phyloP scores from a whole-genome alignment of 176 grass and related monocot species.

The Canna indica region DNA sequence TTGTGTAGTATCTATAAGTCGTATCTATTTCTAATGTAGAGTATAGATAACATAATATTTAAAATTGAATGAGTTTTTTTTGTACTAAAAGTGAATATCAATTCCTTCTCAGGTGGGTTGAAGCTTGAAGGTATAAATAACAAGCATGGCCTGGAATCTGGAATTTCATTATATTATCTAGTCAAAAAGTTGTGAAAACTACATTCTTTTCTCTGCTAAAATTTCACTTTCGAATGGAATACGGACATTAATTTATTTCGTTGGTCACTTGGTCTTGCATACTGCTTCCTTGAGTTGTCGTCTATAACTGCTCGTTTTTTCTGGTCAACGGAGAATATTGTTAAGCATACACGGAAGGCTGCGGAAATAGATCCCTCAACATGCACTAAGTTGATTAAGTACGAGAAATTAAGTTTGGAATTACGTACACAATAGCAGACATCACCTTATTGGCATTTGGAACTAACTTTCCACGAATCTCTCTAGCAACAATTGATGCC shows the following conservation, averaged over 20 bases:
- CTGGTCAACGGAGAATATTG: constrained; percentile 71
- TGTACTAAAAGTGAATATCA: background rate
- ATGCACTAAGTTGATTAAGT: constrained; percentile 21
- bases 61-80: background rate
- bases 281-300: constrained; percentile 72
- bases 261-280: constrained; percentile 35
- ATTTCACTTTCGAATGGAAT: constrained; percentile 38
- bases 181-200: constrained; percentile 26
- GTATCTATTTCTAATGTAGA: too few relatives aligned
- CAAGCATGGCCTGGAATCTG: background rate
- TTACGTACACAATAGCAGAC: constrained; percentile 81
- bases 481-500: constrained; percentile 69
- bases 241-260: constrained; percentile 33
- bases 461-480: constrained; percentile 91
- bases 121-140: background rate
- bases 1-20: background rate
- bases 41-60: background rate
- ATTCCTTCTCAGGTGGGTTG: background rate
- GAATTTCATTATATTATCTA: background rate
- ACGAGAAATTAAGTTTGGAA: constrained; percentile 91
- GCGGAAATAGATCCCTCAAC: constrained; percentile 30
- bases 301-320: constrained; percentile 74
- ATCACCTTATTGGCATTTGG: constrained; percentile 82
- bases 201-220: constrained; percentile 41
- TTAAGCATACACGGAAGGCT: constrained; percentile 41